Evolutionary conservation across 768 basidiomycete genomes (phyloP), one percentile per base, ranked within the genome.

Genomic region (Hydnum rufescens): DNA sequence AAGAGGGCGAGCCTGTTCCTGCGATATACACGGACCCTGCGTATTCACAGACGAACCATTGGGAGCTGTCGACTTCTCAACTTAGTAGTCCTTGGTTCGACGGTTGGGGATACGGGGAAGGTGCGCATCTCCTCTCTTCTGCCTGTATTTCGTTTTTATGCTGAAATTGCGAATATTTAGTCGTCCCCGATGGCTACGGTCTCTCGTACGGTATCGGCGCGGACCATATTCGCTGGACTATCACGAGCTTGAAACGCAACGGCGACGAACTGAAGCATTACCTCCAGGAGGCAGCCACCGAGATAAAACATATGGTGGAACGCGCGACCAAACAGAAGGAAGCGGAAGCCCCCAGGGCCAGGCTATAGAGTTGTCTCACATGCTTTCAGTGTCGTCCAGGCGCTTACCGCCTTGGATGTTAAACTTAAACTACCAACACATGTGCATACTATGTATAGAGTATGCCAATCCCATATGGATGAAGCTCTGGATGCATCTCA

Each of bases 81-180:
- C 68, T 97, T 53, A 81, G 79, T 49, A 80, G 77, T 42, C 71
- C 70, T 49, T 90, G 73, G 64, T 69, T 99, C 31, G 86, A 92
- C 59, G 89, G 89, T 22, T 97, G 93, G 93, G 95, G 93, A 13
- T 96, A 96, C 62, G 89, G 90, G 4, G 87, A 93, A 74, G 85
- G 85, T 86, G 54, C 57, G 73, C 64, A 25, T 53, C 23, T 29
- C 32, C 55, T 32, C 44, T 16, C 49, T 16, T 32, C 28, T 50
- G 6, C 26, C 16, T 50, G 6, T 28, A 34, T 5, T 28, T 50
- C 16, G 19, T 22, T 32, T 39, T 49, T 51, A 2, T 26, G 26
- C 32, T 31, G 3, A 39, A 52, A 22, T 51, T 55, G 28, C 26
- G 8, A 26, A 26, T 13, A 13, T 13, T 13, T 34, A 83, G 92